A percentile compares a stretch with the other conserved stretches of the same genome.
Conservation (phyloP, 257 asterid species). For the Fraxinus pennsylvanica region DNA sequence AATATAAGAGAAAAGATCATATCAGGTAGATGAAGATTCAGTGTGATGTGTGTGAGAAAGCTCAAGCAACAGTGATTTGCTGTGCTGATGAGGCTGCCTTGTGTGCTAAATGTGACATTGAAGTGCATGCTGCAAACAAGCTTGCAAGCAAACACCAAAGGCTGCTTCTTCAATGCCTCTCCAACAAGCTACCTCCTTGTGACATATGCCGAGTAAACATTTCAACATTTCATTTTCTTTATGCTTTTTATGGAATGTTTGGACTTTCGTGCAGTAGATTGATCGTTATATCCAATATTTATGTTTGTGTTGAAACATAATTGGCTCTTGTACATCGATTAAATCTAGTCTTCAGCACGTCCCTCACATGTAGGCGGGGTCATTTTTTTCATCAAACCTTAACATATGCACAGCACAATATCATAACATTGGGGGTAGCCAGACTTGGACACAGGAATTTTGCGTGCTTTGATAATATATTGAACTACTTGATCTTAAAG, state of each 20-base stretch:
- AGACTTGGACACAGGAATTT: too few species aligned
- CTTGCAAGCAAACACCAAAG: slow-evolving; percentile 37
- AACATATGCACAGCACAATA: too few species aligned
- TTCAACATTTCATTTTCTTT: neutral
- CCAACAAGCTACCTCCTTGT: slow-evolving; percentile 87
- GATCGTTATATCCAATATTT: neutral
- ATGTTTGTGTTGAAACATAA: too few species aligned
- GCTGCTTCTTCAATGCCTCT: slow-evolving; percentile 52
- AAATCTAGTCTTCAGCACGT: too few species aligned
- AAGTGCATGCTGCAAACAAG: slow-evolving; percentile 35
- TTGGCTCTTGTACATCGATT: too few species aligned
- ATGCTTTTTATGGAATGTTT: neutral
- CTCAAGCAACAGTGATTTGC: slow-evolving; percentile 37
- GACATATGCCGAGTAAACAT: slow-evolving; percentile 85
- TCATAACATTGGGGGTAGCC: too few species aligned
- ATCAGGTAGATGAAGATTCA: slow-evolving; percentile 40
- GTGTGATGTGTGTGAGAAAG: slow-evolving; percentile 37
- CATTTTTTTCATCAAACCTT: too few species aligned
- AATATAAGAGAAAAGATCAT: too few species aligned
- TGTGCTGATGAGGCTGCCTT: slow-evolving; percentile 46
- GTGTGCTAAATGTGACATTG: slow-evolving; percentile 36
- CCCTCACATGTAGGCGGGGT: too few species aligned
- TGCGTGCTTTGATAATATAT: too few species aligned
- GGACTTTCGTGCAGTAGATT: neutral
- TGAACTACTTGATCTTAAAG: too few species aligned